A percentile compares a stretch with the other conserved stretches of the same genome.
phyloP scores from a whole-genome alignment of 192 early-diverging fungal genomes.

The Podila minutissima region DNA sequence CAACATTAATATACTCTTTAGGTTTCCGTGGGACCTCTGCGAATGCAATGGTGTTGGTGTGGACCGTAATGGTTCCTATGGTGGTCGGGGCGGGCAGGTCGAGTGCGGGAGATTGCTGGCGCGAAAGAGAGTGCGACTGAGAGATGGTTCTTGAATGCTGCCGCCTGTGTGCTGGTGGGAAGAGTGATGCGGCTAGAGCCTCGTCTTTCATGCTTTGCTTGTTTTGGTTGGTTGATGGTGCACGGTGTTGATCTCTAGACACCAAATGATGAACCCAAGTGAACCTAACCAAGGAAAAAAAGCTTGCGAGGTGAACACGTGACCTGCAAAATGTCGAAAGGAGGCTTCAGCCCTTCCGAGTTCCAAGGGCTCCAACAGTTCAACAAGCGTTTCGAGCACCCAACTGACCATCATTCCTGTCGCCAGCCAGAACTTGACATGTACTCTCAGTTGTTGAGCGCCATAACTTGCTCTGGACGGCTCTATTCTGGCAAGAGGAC shows the following conservation, averaged over 20 bases:
- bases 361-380: too few species aligned
- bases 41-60: conserved; percentile 29
- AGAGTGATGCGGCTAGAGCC: conserved; percentile 3
- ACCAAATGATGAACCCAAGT: not conserved
- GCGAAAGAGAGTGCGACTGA: conserved; percentile 33
- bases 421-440: too few species aligned
- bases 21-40: conserved; percentile 22
- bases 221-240: not conserved
- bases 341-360: too few species aligned
- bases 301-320: too few species aligned
- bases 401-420: too few species aligned
- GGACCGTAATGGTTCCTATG: conserved; percentile 36
- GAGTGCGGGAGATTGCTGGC: conserved; percentile 42
- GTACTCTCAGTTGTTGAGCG: too few species aligned
- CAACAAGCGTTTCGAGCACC: too few species aligned
- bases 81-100: conserved; percentile 35
- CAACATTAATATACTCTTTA: conserved; percentile 47
- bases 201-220: conserved; percentile 28
- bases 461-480: too few species aligned
- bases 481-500: too few species aligned
- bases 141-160: conserved; percentile 48
- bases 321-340: too few species aligned
- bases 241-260: not conserved
- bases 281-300: too few species aligned
- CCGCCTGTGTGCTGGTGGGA: conserved; percentile 29